Evolutionary conservation across 257 asterid genomes (phyloP).

Genomic region (Penstemon barbatus): DNA sequence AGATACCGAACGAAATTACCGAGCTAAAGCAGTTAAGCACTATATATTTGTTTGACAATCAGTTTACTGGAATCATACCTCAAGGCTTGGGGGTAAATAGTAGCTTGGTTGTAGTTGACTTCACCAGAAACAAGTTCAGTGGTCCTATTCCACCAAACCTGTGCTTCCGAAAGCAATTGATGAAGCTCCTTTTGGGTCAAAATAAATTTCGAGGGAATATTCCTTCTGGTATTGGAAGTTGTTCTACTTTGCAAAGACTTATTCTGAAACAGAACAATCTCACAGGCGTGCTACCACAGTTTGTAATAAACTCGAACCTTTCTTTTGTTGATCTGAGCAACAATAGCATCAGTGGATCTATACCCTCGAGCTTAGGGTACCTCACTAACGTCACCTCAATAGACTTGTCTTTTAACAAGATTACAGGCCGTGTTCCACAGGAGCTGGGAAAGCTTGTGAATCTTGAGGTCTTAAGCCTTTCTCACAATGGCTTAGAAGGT

Average conservation of each 20-base stretch:
- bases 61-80: conserved; percentile 70
- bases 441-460: conserved; percentile 56
- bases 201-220: conserved; percentile 62
- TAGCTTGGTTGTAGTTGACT: conserved; percentile 54
- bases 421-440: conserved; percentile 55
- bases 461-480: conserved; percentile 53
- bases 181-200: conserved; percentile 55
- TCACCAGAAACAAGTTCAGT: conserved; percentile 59
- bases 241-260: conserved; percentile 60
- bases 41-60: conserved; percentile 57
- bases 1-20: conserved; percentile 62
- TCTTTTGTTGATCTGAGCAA: conserved; percentile 55
- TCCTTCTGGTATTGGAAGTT: conserved; percentile 62
- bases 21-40: conserved; percentile 57
- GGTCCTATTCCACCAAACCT: conserved; percentile 77
- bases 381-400: conserved; percentile 45
- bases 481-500: conserved; percentile 64
- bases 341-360: conserved; percentile 53
- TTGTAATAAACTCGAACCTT: conserved; percentile 44
- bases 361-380: conserved; percentile 58
- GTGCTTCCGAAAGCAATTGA: conserved; percentile 63
- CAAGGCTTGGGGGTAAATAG: conserved; percentile 72
- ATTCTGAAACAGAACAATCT: conserved; percentile 68
- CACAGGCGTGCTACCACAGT: conserved; percentile 62
- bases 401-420: conserved; percentile 58